phyloP scores from a whole-genome alignment of 1,139 yeast genomes.

The Yamadazyma atlantica region DNA sequence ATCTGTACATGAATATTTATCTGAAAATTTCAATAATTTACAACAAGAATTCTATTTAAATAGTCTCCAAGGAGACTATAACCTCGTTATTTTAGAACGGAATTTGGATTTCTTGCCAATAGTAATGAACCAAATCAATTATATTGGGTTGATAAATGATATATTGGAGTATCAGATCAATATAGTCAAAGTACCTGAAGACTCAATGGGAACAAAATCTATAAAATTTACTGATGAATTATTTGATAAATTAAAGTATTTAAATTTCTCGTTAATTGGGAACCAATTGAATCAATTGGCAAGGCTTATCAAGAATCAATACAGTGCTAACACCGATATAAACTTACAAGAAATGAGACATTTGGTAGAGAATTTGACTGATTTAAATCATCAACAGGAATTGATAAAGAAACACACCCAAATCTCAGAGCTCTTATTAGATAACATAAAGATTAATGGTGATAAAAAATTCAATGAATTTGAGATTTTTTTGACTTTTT shows the following conservation, averaged over 20 bases:
- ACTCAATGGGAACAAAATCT: constrained; percentile 23
- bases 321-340: constrained; percentile 49
- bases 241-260: constrained; percentile 52
- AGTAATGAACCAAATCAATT: constrained; percentile 72
- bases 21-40: constrained; percentile 27
- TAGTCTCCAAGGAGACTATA: constrained; percentile 46
- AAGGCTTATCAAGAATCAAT: constrained; percentile 65
- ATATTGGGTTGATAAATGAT: constrained; percentile 81
- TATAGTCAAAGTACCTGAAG: constrained; percentile 31
- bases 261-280: constrained; percentile 83
- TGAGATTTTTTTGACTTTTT: constrained; percentile 62
- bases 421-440: constrained; percentile 68
- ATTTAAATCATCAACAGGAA: constrained; percentile 66
- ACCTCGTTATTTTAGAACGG: constrained; percentile 76
- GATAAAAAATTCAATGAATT: constrained; percentile 31
- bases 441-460: constrained; percentile 39
- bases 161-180: constrained; percentile 54
- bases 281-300: constrained; percentile 70
- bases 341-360: constrained; percentile 63
- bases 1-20: constrained; percentile 29
- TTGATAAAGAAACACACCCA: constrained; percentile 72
- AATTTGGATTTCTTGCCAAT: constrained; percentile 72
- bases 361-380: constrained; percentile 71
- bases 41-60: constrained; percentile 39
- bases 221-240: constrained; percentile 27